Evolutionary conservation across 2,329 filamentous ascomycete genomes (phyloP).

Genomic region (Aspergillus sp.): DNA sequence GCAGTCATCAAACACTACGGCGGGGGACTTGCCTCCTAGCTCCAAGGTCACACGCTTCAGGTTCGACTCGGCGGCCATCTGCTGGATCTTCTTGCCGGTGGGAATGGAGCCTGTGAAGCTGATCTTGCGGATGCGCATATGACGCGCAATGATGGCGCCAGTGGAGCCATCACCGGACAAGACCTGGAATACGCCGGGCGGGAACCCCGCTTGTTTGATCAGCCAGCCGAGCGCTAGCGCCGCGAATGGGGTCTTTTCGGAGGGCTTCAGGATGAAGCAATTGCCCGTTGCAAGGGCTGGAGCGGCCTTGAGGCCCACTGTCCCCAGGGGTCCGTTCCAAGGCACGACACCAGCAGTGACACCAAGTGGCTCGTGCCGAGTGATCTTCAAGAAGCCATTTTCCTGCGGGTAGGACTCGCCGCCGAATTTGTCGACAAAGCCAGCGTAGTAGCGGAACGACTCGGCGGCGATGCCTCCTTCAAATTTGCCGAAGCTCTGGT

Average conservation of each 20-base stretch:
- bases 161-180: slow-evolving; percentile 63
- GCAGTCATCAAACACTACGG: slow-evolving; percentile 33
- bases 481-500: slow-evolving; percentile 41
- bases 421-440: slow-evolving; percentile 15
- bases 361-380: slow-evolving; percentile 15
- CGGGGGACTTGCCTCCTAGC: slow-evolving; percentile 26
- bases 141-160: slow-evolving; percentile 26
- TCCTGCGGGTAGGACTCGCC: slow-evolving; percentile 18
- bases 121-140: slow-evolving; percentile 30
- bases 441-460: slow-evolving; percentile 6
- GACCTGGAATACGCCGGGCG: slow-evolving; percentile 56
- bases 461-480: slow-evolving; percentile 33
- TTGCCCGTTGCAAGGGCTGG: slow-evolving; percentile 59
- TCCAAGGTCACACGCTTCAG: slow-evolving; percentile 35
- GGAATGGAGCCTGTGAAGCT: slow-evolving; percentile 32
- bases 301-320: slow-evolving; percentile 5
- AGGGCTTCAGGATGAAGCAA: slow-evolving; percentile 66
- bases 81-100: slow-evolving; percentile 28
- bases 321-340: slow-evolving; percentile 14
- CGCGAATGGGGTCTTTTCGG: slow-evolving; percentile 56
- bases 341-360: slow-evolving; percentile 16
- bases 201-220: slow-evolving; percentile 53
- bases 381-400: slow-evolving; percentile 15
- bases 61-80: slow-evolving; percentile 27
- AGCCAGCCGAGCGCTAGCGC: slow-evolving; percentile 48